A percentile compares a stretch with the other conserved stretches of the same genome.
Evolutionary conservation across 352 stramenopile genomes (phyloP).

Genomic region (Globisporangium cystogenes): DNA sequence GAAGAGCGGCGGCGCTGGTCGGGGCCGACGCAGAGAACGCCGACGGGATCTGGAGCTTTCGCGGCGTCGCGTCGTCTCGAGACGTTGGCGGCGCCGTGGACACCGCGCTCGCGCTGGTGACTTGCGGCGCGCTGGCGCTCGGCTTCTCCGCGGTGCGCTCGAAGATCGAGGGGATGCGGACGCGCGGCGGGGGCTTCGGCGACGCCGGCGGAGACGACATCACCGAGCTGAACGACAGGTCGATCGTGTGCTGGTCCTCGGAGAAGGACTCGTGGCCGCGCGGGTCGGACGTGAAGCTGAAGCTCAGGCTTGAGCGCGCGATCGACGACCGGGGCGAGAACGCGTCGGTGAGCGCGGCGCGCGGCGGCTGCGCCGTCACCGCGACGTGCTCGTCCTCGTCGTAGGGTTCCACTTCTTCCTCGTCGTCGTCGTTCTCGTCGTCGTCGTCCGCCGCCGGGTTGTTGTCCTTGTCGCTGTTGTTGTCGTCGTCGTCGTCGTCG

Average conservation of each 20-base stretch:
- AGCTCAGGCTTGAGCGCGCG: conserved; percentile 13
- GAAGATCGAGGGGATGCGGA: conserved; percentile 54
- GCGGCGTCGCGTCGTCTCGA: conserved; percentile 17
- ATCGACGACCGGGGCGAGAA: conserved; percentile 13
- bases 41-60: conserved; percentile 15
- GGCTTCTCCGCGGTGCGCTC: conserved; percentile 22
- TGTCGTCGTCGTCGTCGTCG: conserved; percentile 5
- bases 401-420: conserved; percentile 1
- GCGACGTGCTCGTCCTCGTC: conserved; percentile 2
- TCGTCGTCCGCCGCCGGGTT: conserved; percentile 8
- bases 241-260: conserved; percentile 2
- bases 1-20: neutral
- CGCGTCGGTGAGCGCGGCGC: neutral
- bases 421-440: conserved; percentile 1
- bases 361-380: conserved; percentile 1
- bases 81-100: conserved; percentile 21
- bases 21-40: conserved; percentile 10
- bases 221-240: conserved; percentile 12
- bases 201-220: conserved; percentile 14
- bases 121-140: neutral
- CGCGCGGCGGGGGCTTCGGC: conserved; percentile 21
- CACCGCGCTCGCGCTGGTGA: conserved; percentile 18
- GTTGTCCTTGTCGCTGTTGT: conserved; percentile 1
- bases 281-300: conserved; percentile 18
- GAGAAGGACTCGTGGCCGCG: conserved; percentile 13